phyloP scores from a whole-genome alignment of 495 filamentous ascomycete species.

The Bathelium albidoporum region DNA sequence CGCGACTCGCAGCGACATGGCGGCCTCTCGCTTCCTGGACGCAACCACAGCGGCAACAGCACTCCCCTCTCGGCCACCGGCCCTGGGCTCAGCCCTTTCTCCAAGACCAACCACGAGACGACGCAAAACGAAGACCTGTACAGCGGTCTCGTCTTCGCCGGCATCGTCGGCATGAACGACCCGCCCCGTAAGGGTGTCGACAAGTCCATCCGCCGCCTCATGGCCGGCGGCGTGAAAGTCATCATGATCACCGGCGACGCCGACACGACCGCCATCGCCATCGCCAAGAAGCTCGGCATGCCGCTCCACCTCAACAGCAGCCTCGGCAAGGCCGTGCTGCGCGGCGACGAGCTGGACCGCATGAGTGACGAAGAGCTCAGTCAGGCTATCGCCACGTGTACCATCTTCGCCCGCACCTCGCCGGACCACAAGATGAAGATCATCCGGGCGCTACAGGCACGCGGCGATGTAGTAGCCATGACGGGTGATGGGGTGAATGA shows the following conservation, averaged over 20 bases:
- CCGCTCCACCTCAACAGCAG: constrained; percentile 41
- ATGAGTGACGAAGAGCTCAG: constrained; percentile 80
- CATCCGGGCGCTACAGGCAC: constrained; percentile 76
- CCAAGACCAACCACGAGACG: constrained; percentile 20
- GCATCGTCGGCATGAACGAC: constrained; percentile 93
- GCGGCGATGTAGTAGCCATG: constrained; percentile 97
- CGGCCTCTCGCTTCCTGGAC: constrained; percentile 22
- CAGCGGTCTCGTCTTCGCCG: constrained; percentile 75
- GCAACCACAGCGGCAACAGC: constrained; percentile 34
- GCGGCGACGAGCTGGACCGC: constrained; percentile 79
- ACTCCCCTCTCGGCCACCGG: constrained; percentile 34
- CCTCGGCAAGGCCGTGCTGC: constrained; percentile 52
- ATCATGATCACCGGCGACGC: constrained; percentile 99
- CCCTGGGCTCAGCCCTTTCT: constrained; percentile 3
- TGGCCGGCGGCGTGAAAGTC: constrained; percentile 87
- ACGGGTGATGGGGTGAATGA: constrained; percentile 98
- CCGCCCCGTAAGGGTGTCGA: constrained; percentile 84
- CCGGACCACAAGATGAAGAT: constrained; percentile 98
- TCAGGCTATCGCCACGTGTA: constrained; percentile 71
- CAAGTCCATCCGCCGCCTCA: constrained; percentile 77
- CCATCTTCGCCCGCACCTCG: constrained; percentile 90
- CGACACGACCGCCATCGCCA: constrained; percentile 85
- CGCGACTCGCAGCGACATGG: constrained; percentile 19
- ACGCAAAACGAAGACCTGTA: constrained; percentile 61
- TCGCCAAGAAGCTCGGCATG: constrained; percentile 90